Base-by-base conservation (phyloP, 192 early-diverging fungal genomes). In the Cladochytrium replicatum region DNA sequence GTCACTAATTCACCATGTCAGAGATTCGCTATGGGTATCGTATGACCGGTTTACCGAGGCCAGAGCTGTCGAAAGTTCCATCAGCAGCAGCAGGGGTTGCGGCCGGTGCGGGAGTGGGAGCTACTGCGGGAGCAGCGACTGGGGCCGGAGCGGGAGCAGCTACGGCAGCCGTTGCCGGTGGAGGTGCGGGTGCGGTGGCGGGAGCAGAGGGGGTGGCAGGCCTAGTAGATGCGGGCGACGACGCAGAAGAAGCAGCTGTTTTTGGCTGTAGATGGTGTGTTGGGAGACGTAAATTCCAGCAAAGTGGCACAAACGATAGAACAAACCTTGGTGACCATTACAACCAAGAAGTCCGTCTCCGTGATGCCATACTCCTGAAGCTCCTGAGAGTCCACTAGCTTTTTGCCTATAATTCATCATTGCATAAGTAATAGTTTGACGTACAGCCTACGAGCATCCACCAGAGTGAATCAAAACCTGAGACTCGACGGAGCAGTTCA, bases 301-400 rank as follows among this genome's bases (percentile, higher is more conserved):
- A n/a, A n/a, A n/a, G n/a, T n/a, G n/a, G n/a, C n/a, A n/a, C n/a
- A n/a, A n/a, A n/a, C n/a, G n/a, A n/a, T n/a, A n/a, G n/a, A n/a
- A n/a, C n/a, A 1, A 73, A 86, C 84, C 81, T 95, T 95, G 55
- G 81, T 77, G 6, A 87, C 80, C 93, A 97, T 97, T 4, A 92
- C 74, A 32, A 97, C 93, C 59, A 97, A 67, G 63, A 97, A 97
- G 49, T 91, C 88, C 63, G 83, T 91, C 57, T 97, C 93, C 21
- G 53, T 71, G 46, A 95, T 85, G 23, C 85, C 81, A 53, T 79
- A 80, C 25, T 82, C 74, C 15, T 64, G 76, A 6, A 97, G 64
- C 1, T 82, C 76, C 48, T 83, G 74, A 32, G 71, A 77, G 63
- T 97, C 84, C 8, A 53, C 67, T 15, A 97, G 77, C 55, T 95